Evolutionary conservation across 768 basidiomycete species (phyloP).

Genomic region (Dacryopinax spathularia): DNA sequence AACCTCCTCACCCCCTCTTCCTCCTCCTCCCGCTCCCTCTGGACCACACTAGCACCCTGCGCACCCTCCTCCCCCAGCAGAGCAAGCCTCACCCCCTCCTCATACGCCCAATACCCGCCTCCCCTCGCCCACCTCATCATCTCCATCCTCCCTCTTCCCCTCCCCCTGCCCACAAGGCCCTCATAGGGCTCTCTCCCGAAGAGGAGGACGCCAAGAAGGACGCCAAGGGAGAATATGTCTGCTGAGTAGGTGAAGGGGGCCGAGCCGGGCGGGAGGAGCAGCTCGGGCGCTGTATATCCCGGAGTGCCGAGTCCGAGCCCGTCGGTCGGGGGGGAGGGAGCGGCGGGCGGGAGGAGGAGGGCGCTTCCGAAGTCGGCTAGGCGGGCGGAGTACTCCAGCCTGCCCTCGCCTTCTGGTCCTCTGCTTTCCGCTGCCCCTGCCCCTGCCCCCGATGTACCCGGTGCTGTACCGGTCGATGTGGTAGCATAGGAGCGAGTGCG

Average conservation of each 20-base stretch:
- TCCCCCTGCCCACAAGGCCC: constrained; percentile 12
- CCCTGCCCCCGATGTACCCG: no score
- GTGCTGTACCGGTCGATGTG: neutral
- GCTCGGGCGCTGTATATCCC: constrained; percentile 29
- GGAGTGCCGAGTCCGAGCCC: constrained; percentile 29
- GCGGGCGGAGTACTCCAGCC: constrained; percentile 12
- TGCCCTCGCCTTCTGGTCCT: constrained; percentile 14
- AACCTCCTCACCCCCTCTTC: neutral
- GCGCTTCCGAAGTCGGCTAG: constrained; percentile 32
- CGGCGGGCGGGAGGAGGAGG: constrained; percentile 21
- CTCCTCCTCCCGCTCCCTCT: neutral
- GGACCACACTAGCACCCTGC: constrained; percentile 1
- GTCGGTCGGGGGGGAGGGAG: constrained; percentile 19
- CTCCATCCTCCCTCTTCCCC: constrained; percentile 18
- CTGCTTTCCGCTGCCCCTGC: no score
- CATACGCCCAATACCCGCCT: constrained; percentile 27
- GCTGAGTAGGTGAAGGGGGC: constrained; percentile 24
- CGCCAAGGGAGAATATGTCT: constrained; percentile 31
- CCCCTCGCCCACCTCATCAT: constrained; percentile 25
- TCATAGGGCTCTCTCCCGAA: constrained; percentile 28
- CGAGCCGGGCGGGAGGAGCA: constrained; percentile 20
- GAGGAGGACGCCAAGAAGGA: constrained; percentile 26
- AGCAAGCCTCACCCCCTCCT: constrained; percentile 21
- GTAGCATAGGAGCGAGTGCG: neutral
- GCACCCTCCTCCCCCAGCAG: constrained; percentile 11